Evolutionary conservation across 257 asterid species (phyloP).

Genomic region (Solanum piurae): DNA sequence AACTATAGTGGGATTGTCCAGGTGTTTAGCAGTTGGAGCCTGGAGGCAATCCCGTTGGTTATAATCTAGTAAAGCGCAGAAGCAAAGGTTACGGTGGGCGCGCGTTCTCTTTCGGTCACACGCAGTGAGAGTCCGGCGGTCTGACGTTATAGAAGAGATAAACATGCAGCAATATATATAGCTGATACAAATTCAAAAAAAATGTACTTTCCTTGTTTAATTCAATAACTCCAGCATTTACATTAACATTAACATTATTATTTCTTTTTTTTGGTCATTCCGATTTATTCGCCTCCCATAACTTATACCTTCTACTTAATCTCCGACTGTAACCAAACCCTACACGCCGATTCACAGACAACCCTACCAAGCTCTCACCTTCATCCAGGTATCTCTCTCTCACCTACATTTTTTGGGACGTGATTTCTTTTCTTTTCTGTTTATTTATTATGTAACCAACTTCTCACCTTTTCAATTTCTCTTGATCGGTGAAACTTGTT

Average conservation of each 20-base stretch:
- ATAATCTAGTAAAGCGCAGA: neutral
- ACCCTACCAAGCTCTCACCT: neutral
- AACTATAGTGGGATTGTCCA: neutral
- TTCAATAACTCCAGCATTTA: neutral
- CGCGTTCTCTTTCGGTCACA: neutral
- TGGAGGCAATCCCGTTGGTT: neutral
- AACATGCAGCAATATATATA: neutral
- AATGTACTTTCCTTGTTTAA: neutral
- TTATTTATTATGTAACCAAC: neutral
- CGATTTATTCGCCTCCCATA: neutral
- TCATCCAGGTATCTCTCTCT: neutral
- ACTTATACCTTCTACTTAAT: neutral
- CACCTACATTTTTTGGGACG: too few species aligned
- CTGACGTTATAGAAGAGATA: neutral
- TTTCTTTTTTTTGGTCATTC: neutral
- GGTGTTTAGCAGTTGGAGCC: neutral
- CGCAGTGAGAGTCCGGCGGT: neutral
- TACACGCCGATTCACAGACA: neutral
- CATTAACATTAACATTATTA: neutral
- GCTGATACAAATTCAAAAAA: neutral
- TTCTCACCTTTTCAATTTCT: neutral
- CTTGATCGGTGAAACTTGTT: neutral
- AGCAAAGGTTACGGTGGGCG: neutral
- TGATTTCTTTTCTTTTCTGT: neutral
- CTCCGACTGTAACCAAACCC: neutral